Evolutionary conservation across 371 early-diverging fungal species (phyloP).

Genomic region (Actinomucor elegans): DNA sequence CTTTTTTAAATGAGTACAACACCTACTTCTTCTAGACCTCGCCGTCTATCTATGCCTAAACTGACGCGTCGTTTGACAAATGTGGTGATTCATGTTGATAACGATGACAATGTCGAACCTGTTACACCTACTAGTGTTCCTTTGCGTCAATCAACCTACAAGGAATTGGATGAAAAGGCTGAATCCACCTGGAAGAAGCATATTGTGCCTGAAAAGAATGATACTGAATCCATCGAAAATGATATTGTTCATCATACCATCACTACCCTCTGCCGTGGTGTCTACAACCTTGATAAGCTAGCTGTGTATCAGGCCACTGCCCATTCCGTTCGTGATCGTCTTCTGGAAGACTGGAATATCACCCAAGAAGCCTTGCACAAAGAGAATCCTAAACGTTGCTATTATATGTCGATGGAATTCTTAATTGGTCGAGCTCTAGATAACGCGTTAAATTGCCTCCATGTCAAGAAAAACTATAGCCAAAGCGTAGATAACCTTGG

Average conservation of each 20-base stretch:
- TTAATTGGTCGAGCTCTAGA: slow-evolving; percentile 92
- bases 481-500: slow-evolving; percentile 71
- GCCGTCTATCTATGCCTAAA: slow-evolving; percentile 22
- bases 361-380: slow-evolving; percentile 66
- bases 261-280: slow-evolving; percentile 78
- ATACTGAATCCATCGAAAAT: slow-evolving; percentile 65
- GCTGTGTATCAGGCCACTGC: slow-evolving; percentile 87
- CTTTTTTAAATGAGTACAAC: slow-evolving; percentile 3
- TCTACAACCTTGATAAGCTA: slow-evolving; percentile 80
- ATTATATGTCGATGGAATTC: slow-evolving; percentile 94
- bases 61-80: slow-evolving; percentile 24
- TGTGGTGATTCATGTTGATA: slow-evolving; percentile 21
- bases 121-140: slow-evolving; percentile 13
- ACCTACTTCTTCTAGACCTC: slow-evolving; percentile 11
- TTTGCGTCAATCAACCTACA: neutral
- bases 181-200: slow-evolving; percentile 8
- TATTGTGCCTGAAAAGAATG: slow-evolving; percentile 20
- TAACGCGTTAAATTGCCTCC: slow-evolving; percentile 84
- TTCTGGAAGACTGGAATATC: slow-evolving; percentile 85
- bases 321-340: slow-evolving; percentile 82
- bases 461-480: slow-evolving; percentile 69
- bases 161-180: slow-evolving; percentile 1
- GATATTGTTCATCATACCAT: slow-evolving; percentile 80
- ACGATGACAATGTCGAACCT: slow-evolving; percentile 13
- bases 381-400: slow-evolving; percentile 83